Percentiles rank a stretch among this genome's conserved stretches.
phyloP scores from a whole-genome alignment of 495 filamentous ascomycete species.

The Podospora comata region DNA sequence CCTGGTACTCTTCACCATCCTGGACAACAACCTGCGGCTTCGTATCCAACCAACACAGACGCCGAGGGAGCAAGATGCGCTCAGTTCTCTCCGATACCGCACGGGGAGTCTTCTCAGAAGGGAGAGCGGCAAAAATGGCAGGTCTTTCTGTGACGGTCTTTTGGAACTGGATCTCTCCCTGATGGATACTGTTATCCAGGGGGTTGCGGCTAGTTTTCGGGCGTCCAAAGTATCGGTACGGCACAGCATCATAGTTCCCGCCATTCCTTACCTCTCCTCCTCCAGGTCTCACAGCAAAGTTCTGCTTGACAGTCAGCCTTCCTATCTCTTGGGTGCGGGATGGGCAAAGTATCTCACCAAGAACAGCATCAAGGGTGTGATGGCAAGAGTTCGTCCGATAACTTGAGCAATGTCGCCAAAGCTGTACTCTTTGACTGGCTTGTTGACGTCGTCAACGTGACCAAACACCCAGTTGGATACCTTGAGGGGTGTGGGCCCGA shows the following conservation, averaged over 20 bases:
- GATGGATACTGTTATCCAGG: background rate
- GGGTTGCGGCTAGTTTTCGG: background rate
- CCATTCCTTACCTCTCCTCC: background rate
- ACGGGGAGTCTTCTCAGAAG: background rate
- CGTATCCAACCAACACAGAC: background rate
- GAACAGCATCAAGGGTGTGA: background rate
- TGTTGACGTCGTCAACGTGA: background rate
- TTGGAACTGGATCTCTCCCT: background rate
- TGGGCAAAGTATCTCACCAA: background rate
- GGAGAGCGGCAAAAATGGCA: background rate
- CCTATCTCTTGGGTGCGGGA: background rate
- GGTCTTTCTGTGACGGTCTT: background rate
- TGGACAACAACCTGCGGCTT: background rate
- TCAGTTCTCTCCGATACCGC: background rate
- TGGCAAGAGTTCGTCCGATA: background rate
- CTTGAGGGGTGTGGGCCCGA: background rate
- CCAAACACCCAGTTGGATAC: constrained; percentile 1
- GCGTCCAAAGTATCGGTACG: constrained; percentile 3
- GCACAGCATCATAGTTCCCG: background rate
- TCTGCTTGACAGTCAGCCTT: background rate
- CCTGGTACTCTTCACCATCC: background rate
- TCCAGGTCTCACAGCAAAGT: background rate
- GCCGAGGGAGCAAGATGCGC: background rate
- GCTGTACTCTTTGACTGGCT: background rate
- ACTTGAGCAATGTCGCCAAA: background rate